Conservation (phyloP, 2,329 filamentous ascomycete genomes). For the Cladophialophora immunda region DNA sequence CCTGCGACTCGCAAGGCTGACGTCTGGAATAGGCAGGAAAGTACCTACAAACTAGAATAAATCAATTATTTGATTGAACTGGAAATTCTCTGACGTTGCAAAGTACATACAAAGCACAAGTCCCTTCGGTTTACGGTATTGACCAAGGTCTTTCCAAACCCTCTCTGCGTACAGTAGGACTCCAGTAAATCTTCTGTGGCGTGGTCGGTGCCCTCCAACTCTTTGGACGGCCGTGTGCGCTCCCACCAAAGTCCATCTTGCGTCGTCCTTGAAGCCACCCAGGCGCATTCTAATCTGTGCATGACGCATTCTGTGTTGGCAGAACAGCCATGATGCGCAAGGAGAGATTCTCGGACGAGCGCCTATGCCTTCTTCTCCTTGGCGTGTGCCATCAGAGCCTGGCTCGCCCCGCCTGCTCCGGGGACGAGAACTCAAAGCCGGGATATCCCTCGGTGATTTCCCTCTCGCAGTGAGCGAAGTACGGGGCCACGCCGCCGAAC, state of each 20-base stretch:
- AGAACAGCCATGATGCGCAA: background rate
- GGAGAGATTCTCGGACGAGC: background rate
- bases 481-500: constrained; percentile 29
- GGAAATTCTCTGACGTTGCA: background rate
- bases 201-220: background rate
- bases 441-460: constrained; percentile 29
- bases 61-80: background rate
- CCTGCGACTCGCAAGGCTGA: background rate
- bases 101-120: background rate
- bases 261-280: too few relatives aligned
- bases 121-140: background rate
- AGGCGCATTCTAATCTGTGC: too few relatives aligned
- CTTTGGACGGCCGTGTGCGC: background rate
- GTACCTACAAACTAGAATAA: background rate
- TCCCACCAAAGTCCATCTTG: too few relatives aligned
- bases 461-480: constrained; percentile 24
- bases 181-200: background rate
- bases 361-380: too few relatives aligned
- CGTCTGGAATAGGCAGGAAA: background rate
- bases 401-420: constrained; percentile 11
- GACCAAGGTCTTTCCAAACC: background rate
- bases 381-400: constrained; percentile 1
- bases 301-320: too few relatives aligned
- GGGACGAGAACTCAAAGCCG: constrained; percentile 23
- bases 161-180: background rate